Conservation (phyloP, 306 rosid genomes). For the Heteromeles arbutifolia region DNA sequence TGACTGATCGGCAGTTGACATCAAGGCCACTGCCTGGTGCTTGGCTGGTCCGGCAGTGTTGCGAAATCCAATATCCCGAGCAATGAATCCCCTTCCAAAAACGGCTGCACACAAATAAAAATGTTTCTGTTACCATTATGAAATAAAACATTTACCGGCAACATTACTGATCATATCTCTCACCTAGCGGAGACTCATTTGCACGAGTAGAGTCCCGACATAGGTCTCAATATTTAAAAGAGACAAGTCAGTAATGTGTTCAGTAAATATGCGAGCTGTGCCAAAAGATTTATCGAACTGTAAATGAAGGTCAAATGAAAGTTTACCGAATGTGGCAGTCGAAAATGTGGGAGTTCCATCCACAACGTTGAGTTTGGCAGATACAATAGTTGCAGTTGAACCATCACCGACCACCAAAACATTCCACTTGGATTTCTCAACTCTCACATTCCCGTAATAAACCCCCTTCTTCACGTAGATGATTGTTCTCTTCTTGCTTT, state of each 20-base stretch:
- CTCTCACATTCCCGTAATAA: slow-evolving; percentile 57
- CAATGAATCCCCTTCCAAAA: slow-evolving; percentile 56
- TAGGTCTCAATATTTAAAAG: no score
- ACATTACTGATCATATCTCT: neutral
- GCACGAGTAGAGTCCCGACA: neutral
- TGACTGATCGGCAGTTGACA: slow-evolving; percentile 51
- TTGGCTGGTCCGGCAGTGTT: slow-evolving; percentile 68
- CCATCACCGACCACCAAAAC: slow-evolving; percentile 80
- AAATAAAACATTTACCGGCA: neutral
- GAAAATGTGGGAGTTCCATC: slow-evolving; percentile 86
- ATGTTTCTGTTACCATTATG: neutral
- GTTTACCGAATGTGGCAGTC: slow-evolving; percentile 69
- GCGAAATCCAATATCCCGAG: slow-evolving; percentile 51
- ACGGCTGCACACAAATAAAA: slow-evolving; percentile 37
- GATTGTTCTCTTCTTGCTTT: slow-evolving; percentile 50
- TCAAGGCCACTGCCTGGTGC: slow-evolving; percentile 79
- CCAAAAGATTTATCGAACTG: neutral
- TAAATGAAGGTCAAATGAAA: neutral
- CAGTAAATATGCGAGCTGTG: neutral
- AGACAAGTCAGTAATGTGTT: neutral
- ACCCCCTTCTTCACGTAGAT: slow-evolving; percentile 63
- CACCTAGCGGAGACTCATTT: neutral
- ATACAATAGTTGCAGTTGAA: slow-evolving; percentile 45
- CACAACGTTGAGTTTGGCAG: slow-evolving; percentile 43
- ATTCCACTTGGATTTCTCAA: slow-evolving; percentile 62